These are phyloP conservation scores for Cyberlindnera sargentensis DNA, from an alignment of 805 yeast species.

Conservation along the genomic window DNA sequence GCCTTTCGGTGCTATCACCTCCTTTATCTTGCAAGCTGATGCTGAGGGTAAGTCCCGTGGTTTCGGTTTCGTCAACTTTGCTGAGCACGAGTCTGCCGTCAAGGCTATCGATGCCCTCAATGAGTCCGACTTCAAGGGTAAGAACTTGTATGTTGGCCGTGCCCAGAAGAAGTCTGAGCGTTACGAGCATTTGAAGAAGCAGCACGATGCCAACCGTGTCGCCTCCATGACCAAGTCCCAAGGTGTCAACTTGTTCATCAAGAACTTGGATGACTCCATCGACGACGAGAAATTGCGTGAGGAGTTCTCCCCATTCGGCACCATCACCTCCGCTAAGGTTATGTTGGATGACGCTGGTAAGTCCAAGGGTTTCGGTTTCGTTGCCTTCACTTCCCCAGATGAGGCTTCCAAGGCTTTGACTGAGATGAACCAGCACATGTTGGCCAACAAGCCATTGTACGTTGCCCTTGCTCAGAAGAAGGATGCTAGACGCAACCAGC, in stretches of 20 bases:
- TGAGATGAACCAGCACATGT: constrained; percentile 97
- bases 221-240: constrained; percentile 92
- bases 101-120: constrained; percentile 90
- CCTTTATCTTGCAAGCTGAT: constrained; percentile 72
- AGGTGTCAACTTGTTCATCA: constrained; percentile 94
- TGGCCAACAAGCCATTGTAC: constrained; percentile 91
- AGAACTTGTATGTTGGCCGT: constrained; percentile 90
- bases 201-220: constrained; percentile 84
- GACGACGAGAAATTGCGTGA: constrained; percentile 88
- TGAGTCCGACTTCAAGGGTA: constrained; percentile 79
- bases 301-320: constrained; percentile 89
- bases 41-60: constrained; percentile 88
- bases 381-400: constrained; percentile 95
- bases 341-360: constrained; percentile 93
- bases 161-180: constrained; percentile 99
- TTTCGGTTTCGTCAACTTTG: constrained; percentile 92
- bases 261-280: constrained; percentile 90
- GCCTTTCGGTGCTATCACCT: constrained; percentile 74
- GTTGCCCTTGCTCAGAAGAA: constrained; percentile 99
- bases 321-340: constrained; percentile 92
- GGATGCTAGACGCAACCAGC: constrained; percentile 94
- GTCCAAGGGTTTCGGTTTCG: constrained; percentile 98
- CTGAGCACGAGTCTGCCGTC: constrained; percentile 78
- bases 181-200: constrained; percentile 89
- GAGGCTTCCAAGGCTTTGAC: constrained; percentile 98